Evolutionary conservation across 75 land plant genomes (phyloP), one percentile per base, ranked within the genome.

Genomic region (Isoetes taiwanensis): DNA sequence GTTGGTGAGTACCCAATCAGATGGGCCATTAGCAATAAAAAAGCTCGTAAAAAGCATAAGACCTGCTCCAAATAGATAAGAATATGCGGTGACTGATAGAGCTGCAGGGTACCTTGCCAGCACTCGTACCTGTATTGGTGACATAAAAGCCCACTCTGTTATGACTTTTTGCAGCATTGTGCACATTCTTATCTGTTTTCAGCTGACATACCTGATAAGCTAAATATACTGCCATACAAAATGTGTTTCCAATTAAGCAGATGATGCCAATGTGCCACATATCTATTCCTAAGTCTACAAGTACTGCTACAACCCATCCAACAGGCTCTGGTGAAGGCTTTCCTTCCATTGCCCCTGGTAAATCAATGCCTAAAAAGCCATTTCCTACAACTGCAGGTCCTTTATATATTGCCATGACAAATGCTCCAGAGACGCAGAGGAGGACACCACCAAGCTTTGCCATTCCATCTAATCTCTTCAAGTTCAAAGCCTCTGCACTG

Each of bases 221-320:
- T 4, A 90, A 59, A 59, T 80, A 90, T 6, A 67, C 25, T 14
- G 93, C 86, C 87, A 90, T 80, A 71, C 90, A 86, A 34, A 90
- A 66, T 56, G 93, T 77, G 61, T 90, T 90, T 19, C 94, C 97
- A 54, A 90, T 83, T 25, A 90, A 67, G 66, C 97, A 90, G 35
- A 90, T 42, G 28, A 83, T 74, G 57, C 97, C 94, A 76, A 90
- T 56, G 57, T 86, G 86, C 84, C 87, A 90, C n/a, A 58, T 56
- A 10, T 74, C 82, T 25, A 90, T 38, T 0, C 93, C 84, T 54
- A 66, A 30, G 10, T 76, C 76, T 24, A 80, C 31, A 29, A 84
- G 64, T 24, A 33, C 43, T 40, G 77, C 58, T 53, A 73, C 52
- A 2, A 86, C 34, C 84, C 85, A 82, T 37, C 95, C 89, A 64